Evolutionary conservation across 2,329 filamentous ascomycete species (phyloP).

Genomic region (Neofusicoccum kwambonambiense): DNA sequence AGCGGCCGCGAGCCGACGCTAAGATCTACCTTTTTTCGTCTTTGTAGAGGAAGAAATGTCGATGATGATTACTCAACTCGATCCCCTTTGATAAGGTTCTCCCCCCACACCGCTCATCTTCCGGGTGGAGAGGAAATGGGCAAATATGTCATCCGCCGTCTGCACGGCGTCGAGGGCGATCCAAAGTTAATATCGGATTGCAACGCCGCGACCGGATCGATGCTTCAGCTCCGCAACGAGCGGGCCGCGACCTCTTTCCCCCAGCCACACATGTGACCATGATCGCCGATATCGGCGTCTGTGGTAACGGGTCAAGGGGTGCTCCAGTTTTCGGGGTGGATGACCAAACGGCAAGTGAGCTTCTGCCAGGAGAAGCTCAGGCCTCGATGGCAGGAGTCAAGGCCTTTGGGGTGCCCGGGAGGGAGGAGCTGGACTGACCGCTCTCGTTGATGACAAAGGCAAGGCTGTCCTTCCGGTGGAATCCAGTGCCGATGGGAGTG

Average conservation of each 20-base stretch:
- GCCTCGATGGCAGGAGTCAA: constrained; percentile 17
- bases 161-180: not conserved
- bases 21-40: not conserved
- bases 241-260: not conserved
- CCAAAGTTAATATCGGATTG: not conserved
- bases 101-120: not conserved
- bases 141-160: not conserved
- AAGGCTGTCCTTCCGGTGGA: constrained; percentile 17
- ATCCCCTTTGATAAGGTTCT: too few relatives aligned
- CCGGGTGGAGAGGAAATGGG: not conserved
- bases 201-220: not conserved
- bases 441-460: constrained; percentile 18
- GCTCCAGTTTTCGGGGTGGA: not conserved
- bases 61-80: not conserved
- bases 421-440: constrained; percentile 5
- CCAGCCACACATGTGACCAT: not conserved
- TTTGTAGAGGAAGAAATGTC: not conserved
- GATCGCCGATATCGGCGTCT: constrained; percentile 7
- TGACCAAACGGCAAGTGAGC: not conserved
- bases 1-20: not conserved
- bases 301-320: not conserved
- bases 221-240: not conserved
- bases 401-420: not conserved
- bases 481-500: constrained; percentile 1
- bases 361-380: not conserved